Percentiles rank a stretch among this genome's conserved stretches.
These are phyloP conservation scores for Botryotinia convoluta DNA, from an alignment of 2,329 filamentous ascomycete genomes.

Conservation along the genomic window DNA sequence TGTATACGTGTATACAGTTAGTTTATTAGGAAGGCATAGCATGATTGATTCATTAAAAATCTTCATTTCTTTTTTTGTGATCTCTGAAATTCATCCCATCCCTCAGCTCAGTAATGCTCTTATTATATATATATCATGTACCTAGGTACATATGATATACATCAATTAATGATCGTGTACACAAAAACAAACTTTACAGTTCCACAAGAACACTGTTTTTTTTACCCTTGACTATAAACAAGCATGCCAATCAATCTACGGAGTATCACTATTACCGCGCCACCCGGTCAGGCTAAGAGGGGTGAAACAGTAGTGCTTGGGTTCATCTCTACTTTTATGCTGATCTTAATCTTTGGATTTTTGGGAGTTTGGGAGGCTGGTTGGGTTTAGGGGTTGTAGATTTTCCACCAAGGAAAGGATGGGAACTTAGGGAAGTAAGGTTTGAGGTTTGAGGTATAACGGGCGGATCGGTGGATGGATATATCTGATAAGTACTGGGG, in stretches of 20 bases:
- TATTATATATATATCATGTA: not conserved
- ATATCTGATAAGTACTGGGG: not conserved
- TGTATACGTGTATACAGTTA: constrained; percentile 16
- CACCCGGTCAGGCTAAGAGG: not conserved
- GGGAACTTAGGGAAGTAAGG: too few relatives aligned
- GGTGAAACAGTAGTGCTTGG: not conserved
- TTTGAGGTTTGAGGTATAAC: too few relatives aligned
- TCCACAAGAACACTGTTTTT: not conserved
- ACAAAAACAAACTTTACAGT: not conserved
- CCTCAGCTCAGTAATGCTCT: not conserved
- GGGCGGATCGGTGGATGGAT: not conserved
- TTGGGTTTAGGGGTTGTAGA: too few relatives aligned
- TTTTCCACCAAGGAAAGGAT: too few relatives aligned
- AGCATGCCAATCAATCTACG: not conserved
- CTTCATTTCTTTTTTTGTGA: not conserved
- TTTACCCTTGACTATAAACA: not conserved
- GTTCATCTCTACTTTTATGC: not conserved
- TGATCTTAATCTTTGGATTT: not conserved
- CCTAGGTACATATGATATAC: not conserved
- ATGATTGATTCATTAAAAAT: constrained; percentile 14
- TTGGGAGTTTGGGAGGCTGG: too few relatives aligned
- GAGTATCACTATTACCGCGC: not conserved
- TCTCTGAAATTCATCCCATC: not conserved
- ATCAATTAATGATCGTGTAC: not conserved
- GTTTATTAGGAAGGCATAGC: constrained; percentile 17